Base-by-base conservation (phyloP, 495 filamentous ascomycete genomes). In the Pyrenula massariospora region DNA sequence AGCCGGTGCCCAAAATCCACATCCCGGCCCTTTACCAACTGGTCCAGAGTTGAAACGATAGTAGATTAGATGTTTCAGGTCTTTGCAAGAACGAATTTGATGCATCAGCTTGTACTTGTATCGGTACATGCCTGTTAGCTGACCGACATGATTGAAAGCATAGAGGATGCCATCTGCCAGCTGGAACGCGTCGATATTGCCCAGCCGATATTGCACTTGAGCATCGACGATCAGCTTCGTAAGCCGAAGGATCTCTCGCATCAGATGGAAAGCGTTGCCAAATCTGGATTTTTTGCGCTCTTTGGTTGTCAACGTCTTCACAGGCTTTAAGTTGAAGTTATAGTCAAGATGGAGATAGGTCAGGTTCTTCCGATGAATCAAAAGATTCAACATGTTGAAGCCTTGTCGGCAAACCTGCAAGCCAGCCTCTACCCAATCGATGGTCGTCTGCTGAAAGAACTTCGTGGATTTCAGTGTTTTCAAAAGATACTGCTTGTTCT, bases 81-180 rank as follows among this genome's bases (percentile, higher is more conserved):
- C 94, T 68, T 99, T 99, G 75, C 94, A 99, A 1, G 94, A 93
- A 52, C 94, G 90, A 63, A 99, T 97, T 71, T 99, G 94, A 69
- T 99, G 94, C 94, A 99, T 99, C 36, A 99, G 80, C 76, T 99
- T 99, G 75, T 99, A 99, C 78, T 99, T 99, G 82, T 99, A 99
- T 24, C 94, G 88, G 73, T 99, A 99, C 94, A 99, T 99, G 64
- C 94, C 94, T 23, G 94, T 99, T 54, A 99, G 76, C 72, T 99
- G 94, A 53, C 94, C 94, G 56, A 99, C 94, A 63, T 99, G 94
- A 73, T 99, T 99, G 77, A 99, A 97, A 24, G 94, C 94, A 65
- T 97, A 99, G 10, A 96, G 78, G 56, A 99, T 99, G 69, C 94
- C 94, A 68, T 99, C 94, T 2, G 94, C 94, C 55, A 99, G 84